Evolutionary conservation across 345 rosid species (phyloP).

Genomic region (Erodium maritimum): DNA sequence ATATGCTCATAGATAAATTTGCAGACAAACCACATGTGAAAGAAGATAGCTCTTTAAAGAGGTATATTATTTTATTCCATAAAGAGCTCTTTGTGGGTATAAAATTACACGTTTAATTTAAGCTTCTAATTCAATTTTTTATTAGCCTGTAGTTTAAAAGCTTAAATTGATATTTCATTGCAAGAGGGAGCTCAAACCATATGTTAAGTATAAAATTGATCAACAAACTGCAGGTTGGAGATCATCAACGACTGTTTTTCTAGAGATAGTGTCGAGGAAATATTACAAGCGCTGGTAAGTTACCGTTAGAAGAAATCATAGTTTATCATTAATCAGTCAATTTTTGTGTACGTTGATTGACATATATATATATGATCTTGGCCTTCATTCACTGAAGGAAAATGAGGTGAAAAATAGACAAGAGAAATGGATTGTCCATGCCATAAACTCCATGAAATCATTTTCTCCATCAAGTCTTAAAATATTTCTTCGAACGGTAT

Average conservation of each 20-base stretch:
- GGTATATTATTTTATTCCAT: not conserved
- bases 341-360: too few relatives aligned
- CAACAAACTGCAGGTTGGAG: conserved; percentile 5
- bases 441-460: conserved; percentile 14
- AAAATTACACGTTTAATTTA: too few relatives aligned
- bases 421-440: conserved; percentile 16
- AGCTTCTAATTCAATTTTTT: too few relatives aligned
- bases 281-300: conserved; percentile 10
- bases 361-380: too few relatives aligned
- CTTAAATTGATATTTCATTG: too few relatives aligned
- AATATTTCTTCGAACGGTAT: conserved; percentile 18
- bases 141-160: too few relatives aligned
- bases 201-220: too few relatives aligned
- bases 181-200: too few relatives aligned
- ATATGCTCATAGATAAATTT: conserved; percentile 3
- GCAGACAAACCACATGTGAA: not conserved
- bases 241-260: conserved; percentile 14
- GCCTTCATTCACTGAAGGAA: conserved; percentile 1
- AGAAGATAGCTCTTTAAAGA: not conserved
- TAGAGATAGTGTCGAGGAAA: conserved; percentile 10
- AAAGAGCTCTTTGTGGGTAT: too few relatives aligned
- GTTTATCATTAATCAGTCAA: too few relatives aligned
- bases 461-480: conserved; percentile 20
- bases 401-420: not conserved
- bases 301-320: too few relatives aligned